Conservation (phyloP, 768 basidiomycete genomes). For the Cystofilobasidium bisporidii region DNA sequence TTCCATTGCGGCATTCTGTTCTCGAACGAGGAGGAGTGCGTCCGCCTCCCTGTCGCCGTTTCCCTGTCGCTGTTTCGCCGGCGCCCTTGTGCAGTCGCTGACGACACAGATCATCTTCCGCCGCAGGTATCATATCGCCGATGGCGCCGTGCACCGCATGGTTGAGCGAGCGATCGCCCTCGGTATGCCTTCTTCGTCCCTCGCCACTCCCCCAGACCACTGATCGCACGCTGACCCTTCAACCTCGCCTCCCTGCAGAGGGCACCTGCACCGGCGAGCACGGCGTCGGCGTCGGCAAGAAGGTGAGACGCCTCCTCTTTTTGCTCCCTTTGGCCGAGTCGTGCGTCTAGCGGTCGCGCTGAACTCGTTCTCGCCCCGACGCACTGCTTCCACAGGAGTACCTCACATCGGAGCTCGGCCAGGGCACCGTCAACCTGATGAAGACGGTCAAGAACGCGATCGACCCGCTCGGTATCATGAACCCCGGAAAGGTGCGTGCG, state of each 20-base stretch:
- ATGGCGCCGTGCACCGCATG: slow-evolving; percentile 39
- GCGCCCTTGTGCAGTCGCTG: no score
- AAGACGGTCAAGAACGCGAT: slow-evolving; percentile 62
- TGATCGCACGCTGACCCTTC: no score
- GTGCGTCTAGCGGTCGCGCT: no score
- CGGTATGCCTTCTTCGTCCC: no score
- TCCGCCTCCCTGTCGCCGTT: no score
- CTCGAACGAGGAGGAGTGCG: slow-evolving; percentile 16
- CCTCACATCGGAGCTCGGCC: slow-evolving; percentile 70
- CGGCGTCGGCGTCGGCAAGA: slow-evolving; percentile 79
- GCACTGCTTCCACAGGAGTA: slow-evolving; percentile 45
- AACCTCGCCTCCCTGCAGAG: slow-evolving; percentile 27
- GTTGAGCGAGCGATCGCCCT: slow-evolving; percentile 43
- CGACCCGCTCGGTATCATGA: slow-evolving; percentile 29
- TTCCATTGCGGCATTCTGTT: slow-evolving; percentile 12
- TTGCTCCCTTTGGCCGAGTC: background rate
- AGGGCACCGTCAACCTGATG: slow-evolving; percentile 74
- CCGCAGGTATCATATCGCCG: slow-evolving; percentile 30
- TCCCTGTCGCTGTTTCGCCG: no score
- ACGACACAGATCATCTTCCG: background rate
- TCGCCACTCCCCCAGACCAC: no score
- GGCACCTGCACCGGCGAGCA: slow-evolving; percentile 43
- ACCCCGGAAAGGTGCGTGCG: slow-evolving; percentile 18
- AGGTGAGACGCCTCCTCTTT: no score
- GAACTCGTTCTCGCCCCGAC: no score